Base-by-base conservation (phyloP, 768 basidiomycete genomes). In the Boletus pseudopeckii region DNA sequence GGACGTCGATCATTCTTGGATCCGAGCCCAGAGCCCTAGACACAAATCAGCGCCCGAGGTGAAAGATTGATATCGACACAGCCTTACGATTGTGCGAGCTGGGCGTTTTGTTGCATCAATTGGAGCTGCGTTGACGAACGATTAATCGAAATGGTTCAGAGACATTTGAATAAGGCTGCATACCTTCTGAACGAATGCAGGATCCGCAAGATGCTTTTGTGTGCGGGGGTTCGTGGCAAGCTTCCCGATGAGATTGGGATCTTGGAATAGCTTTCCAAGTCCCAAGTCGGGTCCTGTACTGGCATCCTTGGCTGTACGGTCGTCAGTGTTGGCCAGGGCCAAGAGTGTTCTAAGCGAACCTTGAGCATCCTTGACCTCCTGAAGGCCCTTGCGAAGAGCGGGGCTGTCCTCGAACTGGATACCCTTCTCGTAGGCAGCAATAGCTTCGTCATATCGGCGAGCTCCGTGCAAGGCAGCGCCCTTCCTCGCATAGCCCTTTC, bases 381-480 rank as follows among this genome's bases (percentile, higher is more conserved):
- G 84, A 50, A 96, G 75, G 33, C 95, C 95, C 68, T 93, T 95
- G 64, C 83, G 80, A 47, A 94, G 77, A 9, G 86, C 84, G 18
- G 90, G 84, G 62, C 83, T 89, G 62, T 89, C 88, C 69, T 96
- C 95, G 47, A 86, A 69, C 64, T 88, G 82, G 39, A 97, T 75
- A 18, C 94, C 95, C 26, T 75, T 73, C 64, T 95, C 85, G 71
- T 96, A 96, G 8, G 87, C 84, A 51, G 80, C 76, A 59, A 96
- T 87, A 7, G 93, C 93, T 15, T 94, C 91, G 53, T 85, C 88
- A 63, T 82, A 96, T 67, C 79, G 76, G 53, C 79, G 77, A 34
- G 82, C 77, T 32, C 95, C 95, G 64, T 97, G 95, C 55, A 97
- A 73, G 26, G 95, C 95, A 45, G 95, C 94, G 43, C 95, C 95